Percentiles rank a stretch among this genome's conserved stretches.
Evolutionary conservation across 441 rosid genomes (phyloP).

Genomic region (Eutrema salsugineum): DNA sequence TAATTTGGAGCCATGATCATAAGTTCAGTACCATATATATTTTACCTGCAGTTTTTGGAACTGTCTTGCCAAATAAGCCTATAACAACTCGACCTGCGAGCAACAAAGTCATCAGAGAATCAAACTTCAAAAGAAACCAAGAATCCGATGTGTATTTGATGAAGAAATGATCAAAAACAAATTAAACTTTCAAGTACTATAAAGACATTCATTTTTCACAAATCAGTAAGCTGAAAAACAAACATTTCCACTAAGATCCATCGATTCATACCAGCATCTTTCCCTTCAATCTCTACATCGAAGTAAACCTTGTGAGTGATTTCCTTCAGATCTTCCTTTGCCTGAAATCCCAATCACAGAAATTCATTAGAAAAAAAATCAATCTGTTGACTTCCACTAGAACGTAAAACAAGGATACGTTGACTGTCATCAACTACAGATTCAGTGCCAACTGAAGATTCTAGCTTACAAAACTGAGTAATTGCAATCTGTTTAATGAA

Average conservation of each 20-base stretch:
- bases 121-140: constrained; percentile 10
- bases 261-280: constrained; percentile 51
- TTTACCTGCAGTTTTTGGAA: constrained; percentile 67
- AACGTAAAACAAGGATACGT: neutral
- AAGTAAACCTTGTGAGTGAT: constrained; percentile 70
- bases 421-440: neutral
- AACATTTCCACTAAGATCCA: neutral
- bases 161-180: neutral
- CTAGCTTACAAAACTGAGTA: neutral
- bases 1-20: neutral
- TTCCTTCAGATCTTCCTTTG: constrained; percentile 47
- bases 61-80: constrained; percentile 64
- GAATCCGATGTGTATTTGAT: neutral
- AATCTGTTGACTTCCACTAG: neutral
- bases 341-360: constrained; percentile 35
- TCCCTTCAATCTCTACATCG: constrained; percentile 62
- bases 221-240: neutral
- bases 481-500: neutral
- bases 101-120: neutral
- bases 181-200: neutral
- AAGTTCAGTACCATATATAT: neutral
- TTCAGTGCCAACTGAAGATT: neutral
- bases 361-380: neutral
- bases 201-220: neutral
- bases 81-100: constrained; percentile 60